Percentiles rank a stretch among this genome's conserved stretches.
phyloP scores from a whole-genome alignment of 2,329 filamentous ascomycete species.

The Ploettnerulaceae sp. region DNA sequence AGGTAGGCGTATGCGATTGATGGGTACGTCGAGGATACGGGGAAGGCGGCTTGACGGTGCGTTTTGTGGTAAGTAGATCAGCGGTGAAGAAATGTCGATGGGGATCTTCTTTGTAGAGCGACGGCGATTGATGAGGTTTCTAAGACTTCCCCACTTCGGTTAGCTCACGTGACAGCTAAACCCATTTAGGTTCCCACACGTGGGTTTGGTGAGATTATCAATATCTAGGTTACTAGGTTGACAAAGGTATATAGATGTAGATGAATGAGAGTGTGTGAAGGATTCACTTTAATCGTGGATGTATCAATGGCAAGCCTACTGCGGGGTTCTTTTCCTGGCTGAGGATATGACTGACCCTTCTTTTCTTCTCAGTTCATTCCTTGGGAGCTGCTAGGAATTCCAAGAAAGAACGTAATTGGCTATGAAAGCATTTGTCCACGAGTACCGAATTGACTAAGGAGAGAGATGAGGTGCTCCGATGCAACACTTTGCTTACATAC shows the following conservation, averaged over 20 bases:
- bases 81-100: conserved; percentile 13
- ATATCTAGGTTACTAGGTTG: no score
- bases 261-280: no score
- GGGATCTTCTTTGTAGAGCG: conserved; percentile 1
- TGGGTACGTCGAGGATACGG: conserved; percentile 4
- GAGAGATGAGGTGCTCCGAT: neutral
- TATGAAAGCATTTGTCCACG: no score
- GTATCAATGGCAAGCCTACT: no score
- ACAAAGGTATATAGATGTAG: no score
- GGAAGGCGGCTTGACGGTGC: conserved; percentile 6
- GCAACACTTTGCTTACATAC: conserved; percentile 1
- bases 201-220: neutral
- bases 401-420: no score
- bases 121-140: neutral
- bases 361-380: no score
- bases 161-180: conserved; percentile 6
- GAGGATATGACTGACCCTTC: no score
- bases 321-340: no score
- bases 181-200: conserved; percentile 8
- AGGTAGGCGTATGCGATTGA: conserved; percentile 13
- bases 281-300: no score
- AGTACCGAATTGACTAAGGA: no score
- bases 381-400: no score
- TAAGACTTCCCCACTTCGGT: conserved; percentile 6
- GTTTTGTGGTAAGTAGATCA: conserved; percentile 8